Evolutionary conservation across 495 filamentous ascomycete species (phyloP), one percentile per base, ranked within the genome.

Genomic region (Lepraria neglecta): DNA sequence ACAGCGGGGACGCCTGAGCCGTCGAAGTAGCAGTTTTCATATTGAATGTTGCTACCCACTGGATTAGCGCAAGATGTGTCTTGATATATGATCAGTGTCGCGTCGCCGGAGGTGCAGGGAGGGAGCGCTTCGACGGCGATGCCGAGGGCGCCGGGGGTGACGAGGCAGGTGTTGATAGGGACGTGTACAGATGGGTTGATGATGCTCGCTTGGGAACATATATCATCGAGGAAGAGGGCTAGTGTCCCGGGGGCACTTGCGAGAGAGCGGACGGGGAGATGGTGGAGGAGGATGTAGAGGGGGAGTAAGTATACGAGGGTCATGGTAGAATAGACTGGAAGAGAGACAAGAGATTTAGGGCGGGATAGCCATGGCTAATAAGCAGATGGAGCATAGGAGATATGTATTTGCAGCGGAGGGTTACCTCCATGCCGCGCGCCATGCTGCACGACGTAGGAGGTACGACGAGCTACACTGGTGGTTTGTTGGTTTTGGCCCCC

Each of bases 41-140:
- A 12, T 0, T 42, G 6, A 24, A 17, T 2, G 40, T 31, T 4
- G 2, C 11, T 7, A n/a, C 21, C 21, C 6, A 27, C 14, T 0
- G n/a, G 27, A 17, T 27, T 33, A 7, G 61, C 61, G 53, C 54
- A 63, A 40, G 55, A 51, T 9, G 33, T 40, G 19, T 63, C 61
- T 11, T 44, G 4, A 19, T 63, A 63, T 30, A 52, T 7, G 31
- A 50, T 21, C 31, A 63, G 9, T 9, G 27, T 51, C 17, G 60
- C 53, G 24, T 42, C 44, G 44, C 30, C 61, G 35, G 15, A 58
- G 6, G 24, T 38, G 31, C 61, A 63, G 14, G 21, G 24, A 42
- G 60, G 60, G 27, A 58, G 40, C 1, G 19, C 1, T 14, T 63
- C 28, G 30, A 52, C 35, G 15, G 47, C 44, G 14, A 63, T 7